These are phyloP conservation scores for Cynanchum wilfordii DNA, from an alignment of 257 asterid species.

Conservation along the genomic window DNA sequence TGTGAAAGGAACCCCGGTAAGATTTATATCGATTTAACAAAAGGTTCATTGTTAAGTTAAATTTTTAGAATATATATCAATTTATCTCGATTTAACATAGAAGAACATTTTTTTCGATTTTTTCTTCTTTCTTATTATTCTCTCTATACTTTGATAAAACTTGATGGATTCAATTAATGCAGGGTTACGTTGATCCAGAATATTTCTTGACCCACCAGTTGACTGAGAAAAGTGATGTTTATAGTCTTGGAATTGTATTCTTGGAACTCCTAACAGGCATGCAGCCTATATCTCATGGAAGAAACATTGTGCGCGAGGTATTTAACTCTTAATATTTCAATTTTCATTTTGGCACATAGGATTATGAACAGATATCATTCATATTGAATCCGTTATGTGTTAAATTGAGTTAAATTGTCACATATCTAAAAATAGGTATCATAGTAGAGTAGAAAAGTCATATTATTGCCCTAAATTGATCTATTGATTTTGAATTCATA, in stretches of 20 bases:
- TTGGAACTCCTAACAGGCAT: slow-evolving; percentile 80
- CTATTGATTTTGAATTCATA: too few species aligned
- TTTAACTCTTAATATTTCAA: background rate
- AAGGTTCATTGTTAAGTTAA: too few species aligned
- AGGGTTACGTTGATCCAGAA: slow-evolving; percentile 95
- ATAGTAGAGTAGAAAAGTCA: too few species aligned
- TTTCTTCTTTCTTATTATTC: background rate
- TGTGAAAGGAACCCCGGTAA: slow-evolving; percentile 92
- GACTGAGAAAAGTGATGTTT: slow-evolving; percentile 83
- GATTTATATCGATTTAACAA: background rate
- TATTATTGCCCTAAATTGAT: too few species aligned
- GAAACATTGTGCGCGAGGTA: slow-evolving; percentile 87
- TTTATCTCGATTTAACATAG: too few species aligned
- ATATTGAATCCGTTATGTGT: too few species aligned
- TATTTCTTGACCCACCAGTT: slow-evolving; percentile 65
- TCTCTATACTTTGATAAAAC: background rate
- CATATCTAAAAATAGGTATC: too few species aligned
- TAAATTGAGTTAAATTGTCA: too few species aligned
- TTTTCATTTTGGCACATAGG: too few species aligned
- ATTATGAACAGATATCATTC: too few species aligned
- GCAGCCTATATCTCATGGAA: slow-evolving; percentile 80
- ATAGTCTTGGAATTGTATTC: slow-evolving; percentile 85
- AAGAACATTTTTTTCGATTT: background rate
- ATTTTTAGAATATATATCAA: too few species aligned
- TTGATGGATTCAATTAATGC: slow-evolving; percentile 12